Conservation (phyloP, 352 stramenopile genomes). For the Peronosclerospora sorghi region DNA sequence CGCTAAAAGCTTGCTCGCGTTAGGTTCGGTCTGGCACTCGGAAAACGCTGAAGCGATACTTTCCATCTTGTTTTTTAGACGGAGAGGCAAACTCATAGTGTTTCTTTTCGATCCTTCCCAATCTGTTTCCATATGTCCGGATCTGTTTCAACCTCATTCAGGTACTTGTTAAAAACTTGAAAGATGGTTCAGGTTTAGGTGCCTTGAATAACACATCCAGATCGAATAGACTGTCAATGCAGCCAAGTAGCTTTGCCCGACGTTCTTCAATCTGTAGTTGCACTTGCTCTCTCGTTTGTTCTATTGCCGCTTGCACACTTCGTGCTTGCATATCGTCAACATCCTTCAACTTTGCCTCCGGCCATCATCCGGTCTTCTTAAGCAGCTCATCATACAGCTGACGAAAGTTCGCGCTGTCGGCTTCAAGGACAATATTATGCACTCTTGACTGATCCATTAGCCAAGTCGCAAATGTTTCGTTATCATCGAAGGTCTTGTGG, state of each 20-base stretch:
- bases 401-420: not conserved
- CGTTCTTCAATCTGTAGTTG: constrained; percentile 15
- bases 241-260: constrained; percentile 5
- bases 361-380: constrained; percentile 11
- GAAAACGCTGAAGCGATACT: constrained; percentile 10
- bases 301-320: constrained; percentile 8
- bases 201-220: constrained; percentile 21
- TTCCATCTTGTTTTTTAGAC: constrained; percentile 24
- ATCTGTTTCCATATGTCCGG: constrained; percentile 12
- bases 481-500: constrained; percentile 6
- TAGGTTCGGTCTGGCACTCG: not conserved
- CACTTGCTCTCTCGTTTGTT: constrained; percentile 14
- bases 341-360: constrained; percentile 10
- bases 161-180: constrained; percentile 2
- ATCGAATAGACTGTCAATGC: constrained; percentile 19
- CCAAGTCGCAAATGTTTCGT: constrained; percentile 16
- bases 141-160: constrained; percentile 11
- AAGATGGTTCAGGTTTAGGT: constrained; percentile 3
- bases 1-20: constrained; percentile 1
- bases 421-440: constrained; percentile 11
- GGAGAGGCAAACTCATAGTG: constrained; percentile 12
- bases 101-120: constrained; percentile 3
- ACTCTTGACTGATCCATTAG: constrained; percentile 8
- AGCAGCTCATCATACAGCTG: constrained; percentile 7
- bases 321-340: constrained; percentile 14